Conservation (phyloP, 768 basidiomycete genomes). For the Dioszegia crocea region DNA sequence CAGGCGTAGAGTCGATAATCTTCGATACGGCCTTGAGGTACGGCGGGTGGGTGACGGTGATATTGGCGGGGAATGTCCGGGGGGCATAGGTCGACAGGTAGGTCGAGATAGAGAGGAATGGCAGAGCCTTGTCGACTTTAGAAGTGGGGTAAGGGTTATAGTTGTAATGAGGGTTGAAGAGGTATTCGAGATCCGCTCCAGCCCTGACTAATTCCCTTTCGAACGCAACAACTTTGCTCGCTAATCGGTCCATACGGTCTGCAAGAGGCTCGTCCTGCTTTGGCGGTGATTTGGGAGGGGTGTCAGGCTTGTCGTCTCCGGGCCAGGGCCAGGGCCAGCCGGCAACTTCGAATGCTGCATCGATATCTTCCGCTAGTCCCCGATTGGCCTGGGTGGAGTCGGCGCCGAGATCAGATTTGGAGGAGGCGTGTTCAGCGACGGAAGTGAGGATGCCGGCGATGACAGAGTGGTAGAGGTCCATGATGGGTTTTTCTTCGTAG, state of each 20-base stretch:
- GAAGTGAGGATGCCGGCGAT: conserved; percentile 64
- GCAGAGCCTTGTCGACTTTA: conserved; percentile 65
- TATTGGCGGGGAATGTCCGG: conserved; percentile 61
- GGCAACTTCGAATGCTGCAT: conserved; percentile 60
- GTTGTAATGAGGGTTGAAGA: conserved; percentile 72
- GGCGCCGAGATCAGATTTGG: conserved; percentile 2
- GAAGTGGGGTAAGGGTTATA: conserved; percentile 78
- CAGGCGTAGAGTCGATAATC: conserved; percentile 64
- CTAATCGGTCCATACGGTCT: conserved; percentile 61
- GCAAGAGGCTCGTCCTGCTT: conserved; percentile 54
- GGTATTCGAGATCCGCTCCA: conserved; percentile 65
- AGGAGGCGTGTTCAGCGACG: conserved; percentile 51
- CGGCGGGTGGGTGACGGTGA: conserved; percentile 77
- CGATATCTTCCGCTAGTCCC: conserved; percentile 22
- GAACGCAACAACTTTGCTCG: conserved; percentile 68
- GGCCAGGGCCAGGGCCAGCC: conserved; percentile 60
- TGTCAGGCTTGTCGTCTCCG: conserved; percentile 26
- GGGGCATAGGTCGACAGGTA: conserved; percentile 84
- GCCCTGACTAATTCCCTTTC: conserved; percentile 73
- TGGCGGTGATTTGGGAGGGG: conserved; percentile 9
- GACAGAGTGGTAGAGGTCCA: conserved; percentile 66
- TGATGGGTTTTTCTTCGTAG: conserved; percentile 69
- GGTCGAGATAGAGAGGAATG: conserved; percentile 73
- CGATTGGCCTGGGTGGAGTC: too few relatives aligned
- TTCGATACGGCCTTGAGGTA: conserved; percentile 66